phyloP scores from a whole-genome alignment of 768 basidiomycete species.

The Plicaturopsis crispa region DNA sequence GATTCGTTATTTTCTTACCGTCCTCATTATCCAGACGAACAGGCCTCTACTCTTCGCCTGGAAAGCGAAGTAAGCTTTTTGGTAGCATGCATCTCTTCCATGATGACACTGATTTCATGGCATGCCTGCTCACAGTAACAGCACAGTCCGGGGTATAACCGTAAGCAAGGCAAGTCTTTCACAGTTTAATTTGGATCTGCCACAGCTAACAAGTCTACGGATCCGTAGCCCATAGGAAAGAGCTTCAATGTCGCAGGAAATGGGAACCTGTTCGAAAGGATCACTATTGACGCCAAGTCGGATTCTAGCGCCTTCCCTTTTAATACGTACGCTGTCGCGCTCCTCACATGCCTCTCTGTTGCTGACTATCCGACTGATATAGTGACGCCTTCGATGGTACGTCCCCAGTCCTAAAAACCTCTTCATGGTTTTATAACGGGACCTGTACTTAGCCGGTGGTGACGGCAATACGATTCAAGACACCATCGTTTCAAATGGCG shows the following conservation, averaged over 20 bases:
- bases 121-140: constrained; percentile 8
- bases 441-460: constrained; percentile 8
- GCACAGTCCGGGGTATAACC: constrained; percentile 8
- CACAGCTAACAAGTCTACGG: too few species aligned
- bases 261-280: constrained; percentile 7
- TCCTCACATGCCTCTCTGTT: too few species aligned
- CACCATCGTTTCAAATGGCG: constrained; percentile 6
- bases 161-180: too few species aligned
- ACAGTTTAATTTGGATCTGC: too few species aligned
- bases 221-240: constrained; percentile 11
- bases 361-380: too few species aligned
- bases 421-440: too few species aligned
- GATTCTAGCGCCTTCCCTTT: constrained; percentile 8
- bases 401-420: too few species aligned
- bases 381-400: too few species aligned
- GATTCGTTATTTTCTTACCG: too few species aligned
- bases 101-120: not conserved
- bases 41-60: constrained; percentile 6
- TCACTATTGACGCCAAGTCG: constrained; percentile 8
- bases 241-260: constrained; percentile 12
- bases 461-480: constrained; percentile 9
- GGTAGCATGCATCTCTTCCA: not conserved
- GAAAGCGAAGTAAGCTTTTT: constrained; percentile 7
- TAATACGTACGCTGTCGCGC: constrained; percentile 7
- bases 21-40: too few species aligned